These are phyloP conservation scores for Melanomma pulvis-pyrius DNA, from an alignment of 495 filamentous ascomycete species.

Conservation along the genomic window DNA sequence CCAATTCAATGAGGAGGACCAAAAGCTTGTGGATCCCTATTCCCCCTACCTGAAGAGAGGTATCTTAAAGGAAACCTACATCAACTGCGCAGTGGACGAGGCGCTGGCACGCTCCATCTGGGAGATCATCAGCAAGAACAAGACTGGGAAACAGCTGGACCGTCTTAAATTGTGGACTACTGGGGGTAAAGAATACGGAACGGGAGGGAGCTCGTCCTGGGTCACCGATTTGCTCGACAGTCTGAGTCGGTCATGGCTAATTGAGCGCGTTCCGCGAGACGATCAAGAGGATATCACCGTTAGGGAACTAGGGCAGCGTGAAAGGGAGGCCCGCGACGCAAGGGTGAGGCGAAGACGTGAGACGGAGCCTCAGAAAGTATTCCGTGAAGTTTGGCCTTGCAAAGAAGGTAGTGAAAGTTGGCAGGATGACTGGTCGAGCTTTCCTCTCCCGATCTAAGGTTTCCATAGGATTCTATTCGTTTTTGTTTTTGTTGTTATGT, in stretches of 20 bases:
- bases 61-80: slow-evolving; percentile 20
- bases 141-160: slow-evolving; percentile 17
- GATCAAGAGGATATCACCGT: slow-evolving; percentile 24
- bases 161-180: slow-evolving; percentile 26
- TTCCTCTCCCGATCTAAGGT: slow-evolving; percentile 25
- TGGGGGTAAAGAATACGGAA: slow-evolving; percentile 6
- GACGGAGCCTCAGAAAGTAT: slow-evolving; percentile 11
- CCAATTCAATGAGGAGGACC: slow-evolving; percentile 21
- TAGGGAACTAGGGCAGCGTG: slow-evolving; percentile 26
- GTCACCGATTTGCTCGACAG: slow-evolving; percentile 1
- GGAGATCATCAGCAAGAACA: slow-evolving; percentile 21
- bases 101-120: slow-evolving; percentile 29
- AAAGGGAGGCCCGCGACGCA: slow-evolving; percentile 13
- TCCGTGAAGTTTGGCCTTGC: slow-evolving; percentile 20
- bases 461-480: too few species aligned
- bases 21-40: slow-evolving; percentile 1
- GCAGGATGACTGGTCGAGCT: slow-evolving; percentile 31
- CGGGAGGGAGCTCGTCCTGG: neutral
- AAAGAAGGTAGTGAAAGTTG: slow-evolving; percentile 27
- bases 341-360: neutral
- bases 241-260: slow-evolving; percentile 31
- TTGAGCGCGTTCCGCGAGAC: slow-evolving; percentile 26
- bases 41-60: slow-evolving; percentile 10
- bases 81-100: slow-evolving; percentile 32
- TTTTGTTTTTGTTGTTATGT: too few species aligned